These are phyloP conservation scores for Stagonosporopsis rhizophila DNA, from an alignment of 2,329 filamentous ascomycete genomes.

Conservation along the genomic window DNA sequence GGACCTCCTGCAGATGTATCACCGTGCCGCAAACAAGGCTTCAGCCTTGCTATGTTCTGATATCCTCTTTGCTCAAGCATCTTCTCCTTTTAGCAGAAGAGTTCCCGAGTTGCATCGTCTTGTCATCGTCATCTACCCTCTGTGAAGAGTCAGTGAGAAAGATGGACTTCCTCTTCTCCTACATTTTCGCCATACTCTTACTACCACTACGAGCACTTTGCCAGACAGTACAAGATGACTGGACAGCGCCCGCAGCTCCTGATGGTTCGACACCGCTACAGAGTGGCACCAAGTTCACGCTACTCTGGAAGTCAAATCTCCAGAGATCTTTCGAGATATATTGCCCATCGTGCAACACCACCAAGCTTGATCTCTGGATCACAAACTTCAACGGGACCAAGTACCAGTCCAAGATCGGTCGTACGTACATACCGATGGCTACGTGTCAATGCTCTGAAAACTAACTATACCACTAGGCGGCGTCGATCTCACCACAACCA, in stretches of 20 bases:
- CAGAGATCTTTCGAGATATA: constrained; percentile 13
- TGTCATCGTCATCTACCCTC: background rate
- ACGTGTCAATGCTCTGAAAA: background rate
- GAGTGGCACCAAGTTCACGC: constrained; percentile 20
- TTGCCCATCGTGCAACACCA: constrained; percentile 19
- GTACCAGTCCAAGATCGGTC: constrained; percentile 23
- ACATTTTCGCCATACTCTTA: constrained; percentile 3
- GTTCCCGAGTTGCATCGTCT: no score
- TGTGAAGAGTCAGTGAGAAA: background rate
- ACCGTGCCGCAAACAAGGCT: constrained; percentile 7
- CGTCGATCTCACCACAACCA: constrained; percentile 19
- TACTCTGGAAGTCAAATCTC: constrained; percentile 24
- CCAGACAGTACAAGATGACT: constrained; percentile 26
- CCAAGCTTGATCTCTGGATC: constrained; percentile 26
- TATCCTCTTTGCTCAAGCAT: background rate
- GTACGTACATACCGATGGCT: constrained; percentile 12
- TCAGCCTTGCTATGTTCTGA: background rate
- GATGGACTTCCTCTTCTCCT: constrained; percentile 8
- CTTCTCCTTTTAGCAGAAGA: background rate
- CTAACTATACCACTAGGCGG: constrained; percentile 16
- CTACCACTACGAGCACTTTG: constrained; percentile 16
- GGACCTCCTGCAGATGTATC: constrained; percentile 5
- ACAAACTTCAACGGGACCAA: constrained; percentile 20
- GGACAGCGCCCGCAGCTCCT: constrained; percentile 26
- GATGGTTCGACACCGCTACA: constrained; percentile 24